Evolutionary conservation across 2,329 filamentous ascomycete species (phyloP).

Genomic region (Ophiostoma piceae): DNA sequence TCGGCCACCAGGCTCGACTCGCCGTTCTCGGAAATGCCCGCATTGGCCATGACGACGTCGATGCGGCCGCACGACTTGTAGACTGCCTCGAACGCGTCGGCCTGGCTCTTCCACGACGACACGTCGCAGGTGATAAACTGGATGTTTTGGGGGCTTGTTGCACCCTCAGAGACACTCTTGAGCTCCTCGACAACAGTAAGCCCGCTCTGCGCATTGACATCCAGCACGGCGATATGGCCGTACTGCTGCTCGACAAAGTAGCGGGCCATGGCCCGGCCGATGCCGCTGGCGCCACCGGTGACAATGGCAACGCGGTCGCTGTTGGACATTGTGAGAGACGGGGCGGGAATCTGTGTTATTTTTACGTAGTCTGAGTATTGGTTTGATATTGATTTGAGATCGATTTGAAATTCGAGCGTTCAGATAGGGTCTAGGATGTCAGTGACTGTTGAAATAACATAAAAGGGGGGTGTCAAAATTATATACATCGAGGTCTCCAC

Average conservation of each 20-base stretch:
- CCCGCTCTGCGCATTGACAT: constrained; percentile 33
- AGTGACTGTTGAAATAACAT: background rate
- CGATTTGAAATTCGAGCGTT: background rate
- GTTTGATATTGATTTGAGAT: background rate
- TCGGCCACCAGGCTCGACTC: constrained; percentile 31
- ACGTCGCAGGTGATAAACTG: constrained; percentile 37
- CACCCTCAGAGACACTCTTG: background rate
- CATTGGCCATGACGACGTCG: constrained; percentile 48
- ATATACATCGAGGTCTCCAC: background rate
- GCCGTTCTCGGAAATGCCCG: constrained; percentile 43
- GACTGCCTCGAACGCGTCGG: constrained; percentile 31
- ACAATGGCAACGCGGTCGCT: constrained; percentile 31
- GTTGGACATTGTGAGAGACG: constrained; percentile 10
- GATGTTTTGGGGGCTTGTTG: constrained; percentile 27
- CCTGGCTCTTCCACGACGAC: constrained; percentile 36
- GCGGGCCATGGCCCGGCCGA: constrained; percentile 35
- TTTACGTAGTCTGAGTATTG: too few relatives aligned
- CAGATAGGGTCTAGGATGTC: background rate
- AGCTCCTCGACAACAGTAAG: constrained; percentile 27
- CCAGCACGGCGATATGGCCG: constrained; percentile 33
- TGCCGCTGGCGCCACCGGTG: constrained; percentile 37
- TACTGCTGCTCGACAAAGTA: constrained; percentile 35
- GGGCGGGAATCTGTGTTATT: too few relatives aligned
- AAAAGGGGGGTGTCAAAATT: background rate
- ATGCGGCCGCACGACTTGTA: constrained; percentile 30